Percentiles rank a stretch among this genome's conserved stretches.
Conservation (phyloP, 805 yeast genomes). For the Myxozyma geophila region DNA sequence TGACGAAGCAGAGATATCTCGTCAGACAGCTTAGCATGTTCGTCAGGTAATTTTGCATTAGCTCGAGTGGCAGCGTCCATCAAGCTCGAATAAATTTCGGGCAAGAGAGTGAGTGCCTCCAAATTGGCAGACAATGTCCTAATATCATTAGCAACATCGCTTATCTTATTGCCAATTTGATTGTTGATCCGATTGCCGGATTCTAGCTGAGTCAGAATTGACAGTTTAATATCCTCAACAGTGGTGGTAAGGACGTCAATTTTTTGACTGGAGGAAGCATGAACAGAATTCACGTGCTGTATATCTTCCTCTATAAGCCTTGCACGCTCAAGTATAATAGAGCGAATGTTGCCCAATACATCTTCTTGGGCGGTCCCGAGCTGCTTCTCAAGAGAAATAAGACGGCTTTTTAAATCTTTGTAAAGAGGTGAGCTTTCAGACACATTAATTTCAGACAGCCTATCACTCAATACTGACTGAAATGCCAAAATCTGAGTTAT, state of each 20-base stretch:
- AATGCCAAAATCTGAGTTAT: too few species aligned
- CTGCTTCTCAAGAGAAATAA: too few species aligned
- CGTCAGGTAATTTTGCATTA: conserved; percentile 34
- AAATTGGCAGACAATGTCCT: conserved; percentile 13
- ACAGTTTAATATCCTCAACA: conserved; percentile 18
- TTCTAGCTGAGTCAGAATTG: conserved; percentile 9
- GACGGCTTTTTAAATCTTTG: too few species aligned
- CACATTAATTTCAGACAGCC: background rate
- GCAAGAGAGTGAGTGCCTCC: conserved; percentile 22
- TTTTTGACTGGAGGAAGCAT: background rate
- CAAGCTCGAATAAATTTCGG: conserved; percentile 14
- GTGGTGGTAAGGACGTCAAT: background rate
- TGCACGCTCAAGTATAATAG: background rate
- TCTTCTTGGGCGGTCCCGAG: background rate
- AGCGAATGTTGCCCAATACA: background rate
- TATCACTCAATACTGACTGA: too few species aligned
- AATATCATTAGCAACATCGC: conserved; percentile 23
- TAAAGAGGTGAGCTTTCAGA: background rate
- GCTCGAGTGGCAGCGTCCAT: conserved; percentile 32
- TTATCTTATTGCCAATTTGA: conserved; percentile 25
- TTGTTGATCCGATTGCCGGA: conserved; percentile 13
- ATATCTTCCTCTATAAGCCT: background rate
- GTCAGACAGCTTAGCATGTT: conserved; percentile 28
- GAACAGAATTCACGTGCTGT: background rate
- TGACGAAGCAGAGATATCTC: conserved; percentile 34